Evolutionary conservation across 73 alveolate genomes (phyloP).

Genomic region (Durusdinium trenchii): DNA sequence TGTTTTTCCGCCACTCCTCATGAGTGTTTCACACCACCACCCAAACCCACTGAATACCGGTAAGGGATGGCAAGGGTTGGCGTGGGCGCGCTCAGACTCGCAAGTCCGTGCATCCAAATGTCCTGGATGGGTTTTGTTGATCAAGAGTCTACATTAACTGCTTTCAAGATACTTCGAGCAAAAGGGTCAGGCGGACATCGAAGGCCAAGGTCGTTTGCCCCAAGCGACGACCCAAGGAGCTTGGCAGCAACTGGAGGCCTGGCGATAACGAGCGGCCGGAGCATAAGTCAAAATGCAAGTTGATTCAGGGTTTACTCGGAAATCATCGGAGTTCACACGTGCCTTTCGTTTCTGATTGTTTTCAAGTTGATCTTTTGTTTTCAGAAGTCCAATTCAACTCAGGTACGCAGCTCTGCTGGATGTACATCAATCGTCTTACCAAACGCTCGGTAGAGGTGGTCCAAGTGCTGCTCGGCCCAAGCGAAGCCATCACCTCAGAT

Average conservation of each 20-base stretch:
- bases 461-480: slow-evolving; percentile 59
- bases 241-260: slow-evolving; percentile 18
- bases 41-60: too few relatives aligned
- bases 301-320: too few relatives aligned
- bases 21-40: too few relatives aligned
- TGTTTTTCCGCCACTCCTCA: too few relatives aligned
- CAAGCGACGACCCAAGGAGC: slow-evolving; percentile 23
- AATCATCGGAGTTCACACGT: neutral
- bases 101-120: too few relatives aligned
- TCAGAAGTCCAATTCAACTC: neutral
- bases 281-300: neutral
- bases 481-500: slow-evolving; percentile 13
- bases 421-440: slow-evolving; percentile 51
- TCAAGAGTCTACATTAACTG: neutral
- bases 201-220: neutral
- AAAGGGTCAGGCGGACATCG: slow-evolving; percentile 53
- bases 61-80: too few relatives aligned
- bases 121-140: too few relatives aligned
- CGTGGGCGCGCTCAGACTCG: too few relatives aligned
- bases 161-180: slow-evolving; percentile 26
- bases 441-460: slow-evolving; percentile 57
- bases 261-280: neutral
- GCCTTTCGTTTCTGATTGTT: neutral
- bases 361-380: too few relatives aligned
- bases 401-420: slow-evolving; percentile 67